phyloP scores from a whole-genome alignment of 495 filamentous ascomycete species.

The Xylaria grammica region DNA sequence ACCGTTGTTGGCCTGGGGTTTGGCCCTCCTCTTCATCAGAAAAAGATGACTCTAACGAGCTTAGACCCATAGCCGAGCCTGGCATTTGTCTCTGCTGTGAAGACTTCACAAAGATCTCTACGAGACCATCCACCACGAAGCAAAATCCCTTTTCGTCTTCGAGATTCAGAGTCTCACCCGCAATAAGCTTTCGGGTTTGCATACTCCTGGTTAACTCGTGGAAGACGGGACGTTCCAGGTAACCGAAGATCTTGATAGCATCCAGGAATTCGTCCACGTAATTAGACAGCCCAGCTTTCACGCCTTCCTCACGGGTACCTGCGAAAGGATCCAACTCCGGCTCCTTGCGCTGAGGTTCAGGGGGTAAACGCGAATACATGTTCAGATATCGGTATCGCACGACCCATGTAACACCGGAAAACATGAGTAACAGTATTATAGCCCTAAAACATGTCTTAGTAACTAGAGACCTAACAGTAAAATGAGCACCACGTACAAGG shows the following conservation, averaged over 20 bases:
- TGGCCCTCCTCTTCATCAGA: slow-evolving; percentile 69
- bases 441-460: slow-evolving; percentile 57
- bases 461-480: neutral
- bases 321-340: slow-evolving; percentile 94
- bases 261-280: slow-evolving; percentile 98
- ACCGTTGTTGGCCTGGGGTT: slow-evolving; percentile 66
- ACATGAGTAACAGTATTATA: slow-evolving; percentile 75
- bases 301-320: slow-evolving; percentile 85
- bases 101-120: slow-evolving; percentile 98
- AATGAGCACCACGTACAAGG: slow-evolving; percentile 64
- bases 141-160: slow-evolving; percentile 99
- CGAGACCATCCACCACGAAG: slow-evolving; percentile 92
- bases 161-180: slow-evolving; percentile 90
- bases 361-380: slow-evolving; percentile 91
- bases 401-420: slow-evolving; percentile 87
- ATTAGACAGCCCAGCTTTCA: slow-evolving; percentile 87
- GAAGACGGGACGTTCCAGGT: slow-evolving; percentile 94
- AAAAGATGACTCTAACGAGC: slow-evolving; percentile 51
- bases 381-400: slow-evolving; percentile 93
- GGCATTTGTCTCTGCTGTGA: slow-evolving; percentile 58
- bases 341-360: slow-evolving; percentile 94
- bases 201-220: slow-evolving; percentile 97
- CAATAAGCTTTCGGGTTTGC: slow-evolving; percentile 95
- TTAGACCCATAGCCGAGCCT: slow-evolving; percentile 29
- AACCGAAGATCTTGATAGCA: slow-evolving; percentile 99